Evolutionary conservation across 2,329 filamentous ascomycete species (phyloP).

Genomic region (Aplosporella prunicola): DNA sequence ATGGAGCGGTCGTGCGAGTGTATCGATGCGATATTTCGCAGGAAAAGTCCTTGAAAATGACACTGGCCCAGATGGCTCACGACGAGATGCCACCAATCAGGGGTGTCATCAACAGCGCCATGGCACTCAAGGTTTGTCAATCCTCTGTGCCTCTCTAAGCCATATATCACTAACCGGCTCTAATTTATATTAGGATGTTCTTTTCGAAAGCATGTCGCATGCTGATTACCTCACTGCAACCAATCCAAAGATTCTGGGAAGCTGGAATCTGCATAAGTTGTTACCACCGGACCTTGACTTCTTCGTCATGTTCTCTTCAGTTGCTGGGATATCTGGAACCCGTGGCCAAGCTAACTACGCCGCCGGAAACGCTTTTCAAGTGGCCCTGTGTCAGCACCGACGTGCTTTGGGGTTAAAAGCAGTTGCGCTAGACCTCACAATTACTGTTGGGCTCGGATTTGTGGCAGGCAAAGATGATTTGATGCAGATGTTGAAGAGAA

Average conservation of each 20-base stretch:
- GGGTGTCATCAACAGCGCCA: constrained; percentile 20
- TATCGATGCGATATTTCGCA: constrained; percentile 7
- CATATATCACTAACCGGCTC: no score
- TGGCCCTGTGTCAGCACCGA: constrained; percentile 18
- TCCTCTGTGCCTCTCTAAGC: no score
- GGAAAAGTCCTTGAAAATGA: background rate
- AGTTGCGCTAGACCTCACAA: constrained; percentile 13
- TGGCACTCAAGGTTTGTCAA: constrained; percentile 14
- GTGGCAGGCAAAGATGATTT: constrained; percentile 1
- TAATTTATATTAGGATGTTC: constrained; percentile 1
- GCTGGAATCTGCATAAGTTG: constrained; percentile 18
- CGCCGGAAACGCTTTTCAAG: constrained; percentile 23
- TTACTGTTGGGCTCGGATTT: constrained; percentile 18
- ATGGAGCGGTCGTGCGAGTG: constrained; percentile 1
- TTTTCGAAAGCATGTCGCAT: constrained; percentile 11
- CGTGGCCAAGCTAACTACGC: constrained; percentile 23
- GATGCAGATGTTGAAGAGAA: background rate
- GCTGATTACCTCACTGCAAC: constrained; percentile 12
- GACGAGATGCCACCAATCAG: constrained; percentile 13
- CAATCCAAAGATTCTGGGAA: constrained; percentile 22
- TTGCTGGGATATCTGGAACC: constrained; percentile 15
- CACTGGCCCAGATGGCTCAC: background rate
- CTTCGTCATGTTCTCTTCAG: constrained; percentile 15
- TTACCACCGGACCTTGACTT: constrained; percentile 14
- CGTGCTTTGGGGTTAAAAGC: constrained; percentile 12